Evolutionary conservation across 2,329 filamentous ascomycete species (phyloP).

Genomic region (Drechmeria coniospora): DNA sequence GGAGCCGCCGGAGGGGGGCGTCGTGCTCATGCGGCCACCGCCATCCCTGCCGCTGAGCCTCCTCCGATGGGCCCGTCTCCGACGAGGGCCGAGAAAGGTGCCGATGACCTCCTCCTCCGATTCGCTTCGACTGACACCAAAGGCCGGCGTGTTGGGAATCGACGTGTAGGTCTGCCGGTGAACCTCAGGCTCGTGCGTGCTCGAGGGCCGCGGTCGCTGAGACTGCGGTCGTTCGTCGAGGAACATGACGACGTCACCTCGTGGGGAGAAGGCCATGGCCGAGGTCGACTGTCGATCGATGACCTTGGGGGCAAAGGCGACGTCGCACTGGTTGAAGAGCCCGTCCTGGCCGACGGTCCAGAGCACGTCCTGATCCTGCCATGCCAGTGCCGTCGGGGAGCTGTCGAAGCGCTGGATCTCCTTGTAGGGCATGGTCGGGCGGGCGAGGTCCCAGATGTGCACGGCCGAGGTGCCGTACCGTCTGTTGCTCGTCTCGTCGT

Average conservation of each 20-base stretch:
- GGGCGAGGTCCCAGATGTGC: slow-evolving; percentile 54
- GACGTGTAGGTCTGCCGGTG: slow-evolving; percentile 30
- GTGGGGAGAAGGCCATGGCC: slow-evolving; percentile 42
- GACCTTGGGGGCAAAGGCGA: slow-evolving; percentile 46
- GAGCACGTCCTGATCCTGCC: slow-evolving; percentile 49
- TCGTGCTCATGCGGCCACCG: slow-evolving; percentile 32
- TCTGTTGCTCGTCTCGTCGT: slow-evolving; percentile 39
- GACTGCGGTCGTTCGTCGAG: slow-evolving; percentile 40
- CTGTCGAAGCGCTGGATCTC: slow-evolving; percentile 45
- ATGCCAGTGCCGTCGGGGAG: slow-evolving; percentile 42
- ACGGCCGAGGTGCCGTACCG: slow-evolving; percentile 41
- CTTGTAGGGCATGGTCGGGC: slow-evolving; percentile 51
- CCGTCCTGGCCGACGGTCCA: slow-evolving; percentile 52
- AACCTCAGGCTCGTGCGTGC: slow-evolving; percentile 17
- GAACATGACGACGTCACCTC: slow-evolving; percentile 44
- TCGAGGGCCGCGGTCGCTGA: slow-evolving; percentile 24
- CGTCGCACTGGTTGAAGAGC: slow-evolving; percentile 47
- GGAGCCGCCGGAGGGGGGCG: slow-evolving; percentile 29
- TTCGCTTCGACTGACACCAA: slow-evolving; percentile 45
- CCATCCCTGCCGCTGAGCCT: slow-evolving; percentile 27
- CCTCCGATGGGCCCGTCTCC: slow-evolving; percentile 23
- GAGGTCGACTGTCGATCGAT: slow-evolving; percentile 49
- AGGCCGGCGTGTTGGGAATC: slow-evolving; percentile 26
- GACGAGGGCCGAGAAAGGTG: slow-evolving; percentile 38
- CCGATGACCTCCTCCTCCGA: slow-evolving; percentile 50